These are phyloP conservation scores for Rhododendron molle DNA, from an alignment of 148 eudicot species.

Conservation along the genomic window DNA sequence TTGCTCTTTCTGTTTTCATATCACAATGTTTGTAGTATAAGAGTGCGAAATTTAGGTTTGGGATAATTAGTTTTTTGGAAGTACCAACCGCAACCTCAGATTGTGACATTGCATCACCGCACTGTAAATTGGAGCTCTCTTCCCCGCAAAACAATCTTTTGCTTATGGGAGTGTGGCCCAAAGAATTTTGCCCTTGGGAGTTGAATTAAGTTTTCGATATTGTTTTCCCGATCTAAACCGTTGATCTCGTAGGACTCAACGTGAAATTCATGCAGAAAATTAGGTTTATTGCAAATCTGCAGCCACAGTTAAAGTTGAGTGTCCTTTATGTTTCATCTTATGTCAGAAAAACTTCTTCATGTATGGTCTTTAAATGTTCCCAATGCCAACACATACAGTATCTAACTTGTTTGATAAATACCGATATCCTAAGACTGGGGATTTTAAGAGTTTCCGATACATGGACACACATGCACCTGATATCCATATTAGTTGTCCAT, in stretches of 20 bases:
- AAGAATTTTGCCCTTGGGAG: not conserved
- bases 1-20: not conserved
- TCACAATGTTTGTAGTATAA: not conserved
- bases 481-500: not conserved
- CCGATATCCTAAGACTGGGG: not conserved
- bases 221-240: not conserved
- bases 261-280: not conserved
- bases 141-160: too few relatives aligned
- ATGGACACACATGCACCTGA: not conserved
- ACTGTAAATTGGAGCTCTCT: too few relatives aligned
- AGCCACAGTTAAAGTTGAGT: not conserved
- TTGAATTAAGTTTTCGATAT: not conserved
- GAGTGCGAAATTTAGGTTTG: too few relatives aligned
- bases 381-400: not conserved
- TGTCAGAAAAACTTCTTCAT: not conserved
- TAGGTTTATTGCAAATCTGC: not conserved
- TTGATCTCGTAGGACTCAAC: not conserved
- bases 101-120: too few relatives aligned
- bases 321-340: not conserved
- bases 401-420: not conserved
- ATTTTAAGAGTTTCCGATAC: not conserved
- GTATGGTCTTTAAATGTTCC: not conserved
- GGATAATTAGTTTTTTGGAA: too few relatives aligned
- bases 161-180: not conserved
- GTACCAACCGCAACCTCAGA: too few relatives aligned